Evolutionary conservation across 176 grass and related monocot genomes (phyloP).

Genomic region (Dactylis glomerata): DNA sequence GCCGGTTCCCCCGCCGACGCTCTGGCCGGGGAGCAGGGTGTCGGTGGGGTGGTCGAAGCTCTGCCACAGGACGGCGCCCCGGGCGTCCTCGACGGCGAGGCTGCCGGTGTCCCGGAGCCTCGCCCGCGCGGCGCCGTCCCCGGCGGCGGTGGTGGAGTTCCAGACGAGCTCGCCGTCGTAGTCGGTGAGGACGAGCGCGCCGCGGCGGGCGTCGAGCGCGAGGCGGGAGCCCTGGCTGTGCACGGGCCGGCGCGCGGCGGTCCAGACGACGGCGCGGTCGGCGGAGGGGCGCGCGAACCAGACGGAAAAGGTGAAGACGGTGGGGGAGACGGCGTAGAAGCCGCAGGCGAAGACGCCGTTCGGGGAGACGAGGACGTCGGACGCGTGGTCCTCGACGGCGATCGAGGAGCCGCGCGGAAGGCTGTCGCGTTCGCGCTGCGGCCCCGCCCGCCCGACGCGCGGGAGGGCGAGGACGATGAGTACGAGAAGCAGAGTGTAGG

Average conservation of each 20-base stretch:
- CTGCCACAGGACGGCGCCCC: slow-evolving; percentile 30
- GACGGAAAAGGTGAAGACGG: slow-evolving; percentile 20
- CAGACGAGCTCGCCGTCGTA: slow-evolving; percentile 34
- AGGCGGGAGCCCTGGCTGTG: slow-evolving; percentile 11
- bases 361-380: slow-evolving; percentile 28
- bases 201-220: slow-evolving; percentile 12
- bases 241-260: neutral
- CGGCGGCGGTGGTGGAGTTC: slow-evolving; percentile 38
- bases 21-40: slow-evolving; percentile 50
- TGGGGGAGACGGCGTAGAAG: neutral
- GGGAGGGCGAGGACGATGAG: neutral
- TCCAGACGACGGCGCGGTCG: slow-evolving; percentile 2
- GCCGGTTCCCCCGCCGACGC: slow-evolving; percentile 8
- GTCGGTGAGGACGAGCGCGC: slow-evolving; percentile 43
- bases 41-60: slow-evolving; percentile 59
- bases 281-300: slow-evolving; percentile 15
- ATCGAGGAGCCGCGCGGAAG: slow-evolving; percentile 28
- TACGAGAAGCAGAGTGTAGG: neutral
- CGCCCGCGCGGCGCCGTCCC: neutral
- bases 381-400: slow-evolving; percentile 36
- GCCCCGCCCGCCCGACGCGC: neutral
- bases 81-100: slow-evolving; percentile 18
- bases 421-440: neutral
- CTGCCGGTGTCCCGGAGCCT: slow-evolving; percentile 33
- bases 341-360: slow-evolving; percentile 5